Percentiles rank a stretch among this genome's conserved stretches.
These are phyloP conservation scores for Lasiodiplodia citricola DNA, from an alignment of 2,329 filamentous ascomycete species.

Conservation along the genomic window DNA sequence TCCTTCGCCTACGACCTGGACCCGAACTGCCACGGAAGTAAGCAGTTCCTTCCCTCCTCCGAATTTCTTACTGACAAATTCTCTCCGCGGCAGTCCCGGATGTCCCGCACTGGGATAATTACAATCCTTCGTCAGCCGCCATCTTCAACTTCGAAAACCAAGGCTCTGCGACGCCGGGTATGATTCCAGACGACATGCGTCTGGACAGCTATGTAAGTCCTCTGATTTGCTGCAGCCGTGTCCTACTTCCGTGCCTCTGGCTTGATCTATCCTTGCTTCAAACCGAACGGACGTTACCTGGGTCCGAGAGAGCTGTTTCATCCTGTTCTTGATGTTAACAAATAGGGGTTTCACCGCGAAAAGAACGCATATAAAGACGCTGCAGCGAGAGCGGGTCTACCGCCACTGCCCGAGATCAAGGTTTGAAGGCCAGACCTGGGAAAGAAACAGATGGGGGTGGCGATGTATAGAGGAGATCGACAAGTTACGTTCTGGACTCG, in stretches of 20 bases:
- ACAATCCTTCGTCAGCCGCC: background rate
- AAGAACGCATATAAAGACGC: conserved; percentile 3
- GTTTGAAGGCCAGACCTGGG: background rate
- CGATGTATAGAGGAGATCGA: background rate
- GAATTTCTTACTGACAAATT: background rate
- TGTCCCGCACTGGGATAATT: conserved; percentile 3
- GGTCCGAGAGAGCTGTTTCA: background rate
- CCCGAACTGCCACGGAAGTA: conserved; percentile 12
- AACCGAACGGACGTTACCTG: background rate
- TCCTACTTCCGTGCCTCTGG: background rate
- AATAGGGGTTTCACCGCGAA: background rate
- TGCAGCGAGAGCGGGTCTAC: background rate
- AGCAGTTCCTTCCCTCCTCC: background rate
- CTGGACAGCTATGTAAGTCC: conserved; percentile 21
- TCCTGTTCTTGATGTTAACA: background rate
- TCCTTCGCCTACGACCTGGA: conserved; percentile 13
- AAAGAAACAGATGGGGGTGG: background rate
- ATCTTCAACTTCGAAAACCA: conserved; percentile 16
- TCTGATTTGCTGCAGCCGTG: background rate
- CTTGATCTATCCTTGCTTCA: background rate
- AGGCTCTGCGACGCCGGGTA: background rate
- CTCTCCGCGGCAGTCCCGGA: background rate
- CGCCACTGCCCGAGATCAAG: background rate
- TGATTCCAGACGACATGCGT: conserved; percentile 15
- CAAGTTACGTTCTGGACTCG: background rate